Evolutionary conservation across 116 monocot genomes (phyloP).

Genomic region (Trichopus zeylanicus): DNA sequence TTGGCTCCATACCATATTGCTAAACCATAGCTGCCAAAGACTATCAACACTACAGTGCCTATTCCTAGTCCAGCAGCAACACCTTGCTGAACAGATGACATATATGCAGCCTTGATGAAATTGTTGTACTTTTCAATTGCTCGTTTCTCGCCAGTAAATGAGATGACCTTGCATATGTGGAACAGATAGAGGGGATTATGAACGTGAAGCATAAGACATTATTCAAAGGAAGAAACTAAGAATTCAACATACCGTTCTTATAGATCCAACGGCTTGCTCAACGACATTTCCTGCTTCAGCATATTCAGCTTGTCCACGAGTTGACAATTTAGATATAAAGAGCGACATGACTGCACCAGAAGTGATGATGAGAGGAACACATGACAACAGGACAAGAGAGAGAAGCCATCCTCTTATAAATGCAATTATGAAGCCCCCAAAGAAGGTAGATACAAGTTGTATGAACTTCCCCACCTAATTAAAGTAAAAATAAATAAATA

Average conservation of each 20-base stretch:
- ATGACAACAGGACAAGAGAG: conserved; percentile 46
- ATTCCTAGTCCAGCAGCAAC: conserved; percentile 38
- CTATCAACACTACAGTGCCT: conserved; percentile 21
- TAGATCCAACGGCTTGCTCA: conserved; percentile 62
- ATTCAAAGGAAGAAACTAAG: too few species aligned
- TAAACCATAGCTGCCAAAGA: conserved; percentile 25
- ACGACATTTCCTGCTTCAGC: conserved; percentile 39
- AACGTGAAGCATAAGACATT: too few species aligned
- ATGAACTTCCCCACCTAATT: conserved; percentile 70
- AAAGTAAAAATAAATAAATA: too few species aligned
- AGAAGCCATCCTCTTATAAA: conserved; percentile 61
- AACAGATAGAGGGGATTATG: too few species aligned
- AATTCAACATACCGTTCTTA: conserved; percentile 71
- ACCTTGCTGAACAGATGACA: conserved; percentile 34
- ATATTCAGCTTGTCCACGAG: conserved; percentile 33
- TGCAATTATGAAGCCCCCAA: conserved; percentile 47
- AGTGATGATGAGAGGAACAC: conserved; percentile 32
- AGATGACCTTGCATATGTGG: conserved; percentile 60
- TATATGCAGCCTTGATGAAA: conserved; percentile 30
- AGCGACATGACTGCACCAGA: conserved; percentile 26
- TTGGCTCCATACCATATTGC: conserved; percentile 32
- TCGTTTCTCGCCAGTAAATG: conserved; percentile 55
- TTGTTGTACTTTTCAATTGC: conserved; percentile 34
- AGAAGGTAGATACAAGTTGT: conserved; percentile 31
- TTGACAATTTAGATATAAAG: conserved; percentile 27